Percentiles rank a stretch among this genome's conserved stretches.
Conservation (phyloP, 2,329 filamentous ascomycete genomes). For the Aspergillus terreus region DNA sequence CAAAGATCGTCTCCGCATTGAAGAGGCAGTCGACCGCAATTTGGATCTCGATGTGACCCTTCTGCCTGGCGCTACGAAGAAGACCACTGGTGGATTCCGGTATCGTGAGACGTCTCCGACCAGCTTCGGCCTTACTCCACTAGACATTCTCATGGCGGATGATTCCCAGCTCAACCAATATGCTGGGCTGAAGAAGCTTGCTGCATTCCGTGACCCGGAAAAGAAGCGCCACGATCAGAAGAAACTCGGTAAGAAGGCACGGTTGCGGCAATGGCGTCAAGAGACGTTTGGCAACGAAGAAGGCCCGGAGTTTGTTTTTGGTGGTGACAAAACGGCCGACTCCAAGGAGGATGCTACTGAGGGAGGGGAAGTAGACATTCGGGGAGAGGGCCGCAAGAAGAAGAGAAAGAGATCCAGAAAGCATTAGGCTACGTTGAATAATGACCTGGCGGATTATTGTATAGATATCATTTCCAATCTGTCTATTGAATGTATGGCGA, state of each 20-base stretch:
- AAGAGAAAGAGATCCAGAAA: conserved; percentile 47
- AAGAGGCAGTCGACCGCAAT: conserved; percentile 78
- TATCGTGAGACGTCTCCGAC: conserved; percentile 93
- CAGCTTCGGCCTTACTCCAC: conserved; percentile 81
- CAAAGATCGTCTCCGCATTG: conserved; percentile 76
- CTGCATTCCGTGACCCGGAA: conserved; percentile 78
- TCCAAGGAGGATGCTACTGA: conserved; percentile 20
- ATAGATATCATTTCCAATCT: background rate
- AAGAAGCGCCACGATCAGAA: conserved; percentile 90
- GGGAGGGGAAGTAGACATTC: conserved; percentile 39
- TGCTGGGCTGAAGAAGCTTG: conserved; percentile 91
- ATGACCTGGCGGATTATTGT: background rate
- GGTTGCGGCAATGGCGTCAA: conserved; percentile 79
- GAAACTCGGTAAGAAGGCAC: conserved; percentile 84
- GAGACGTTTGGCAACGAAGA: conserved; percentile 63
- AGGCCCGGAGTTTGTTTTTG: conserved; percentile 39
- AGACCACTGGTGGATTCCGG: conserved; percentile 62
- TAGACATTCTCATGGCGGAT: conserved; percentile 86
- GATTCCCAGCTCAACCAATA: conserved; percentile 85
- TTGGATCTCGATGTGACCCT: conserved; percentile 69
- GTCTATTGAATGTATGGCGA: background rate
- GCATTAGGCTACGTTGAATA: conserved; percentile 23
- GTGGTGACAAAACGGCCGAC: conserved; percentile 19
- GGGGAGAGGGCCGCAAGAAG: conserved; percentile 36
- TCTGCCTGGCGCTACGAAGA: conserved; percentile 52